phyloP scores from a whole-genome alignment of 306 rosid species.

The Cicer pinnatifidum region DNA sequence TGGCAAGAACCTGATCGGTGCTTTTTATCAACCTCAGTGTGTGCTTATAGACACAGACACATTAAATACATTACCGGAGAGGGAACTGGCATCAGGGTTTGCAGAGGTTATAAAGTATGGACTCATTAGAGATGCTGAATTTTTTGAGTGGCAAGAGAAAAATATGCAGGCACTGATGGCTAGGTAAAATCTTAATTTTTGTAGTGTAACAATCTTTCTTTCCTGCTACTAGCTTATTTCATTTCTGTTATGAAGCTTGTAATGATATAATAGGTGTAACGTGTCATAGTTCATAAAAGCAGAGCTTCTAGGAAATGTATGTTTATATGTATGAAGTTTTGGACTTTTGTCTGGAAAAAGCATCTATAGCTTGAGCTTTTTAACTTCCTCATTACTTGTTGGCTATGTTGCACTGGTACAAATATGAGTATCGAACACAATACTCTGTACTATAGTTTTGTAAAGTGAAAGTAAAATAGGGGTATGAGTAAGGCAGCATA shows the following conservation, averaged over 20 bases:
- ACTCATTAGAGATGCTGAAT: constrained; percentile 84
- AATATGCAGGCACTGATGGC: constrained; percentile 75
- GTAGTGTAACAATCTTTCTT: constrained; percentile 18
- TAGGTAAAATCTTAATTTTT: constrained; percentile 53
- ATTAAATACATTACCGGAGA: constrained; percentile 75
- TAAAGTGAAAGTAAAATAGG: neutral
- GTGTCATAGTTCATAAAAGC: constrained; percentile 29
- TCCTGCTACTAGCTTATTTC: constrained; percentile 1
- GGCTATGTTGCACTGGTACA: neutral
- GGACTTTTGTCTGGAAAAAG: constrained; percentile 18
- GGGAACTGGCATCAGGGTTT: constrained; percentile 91
- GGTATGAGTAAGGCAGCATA: neutral
- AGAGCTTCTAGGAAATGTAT: constrained; percentile 11
- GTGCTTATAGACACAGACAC: constrained; percentile 92
- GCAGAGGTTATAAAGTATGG: constrained; percentile 96
- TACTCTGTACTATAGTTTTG: neutral
- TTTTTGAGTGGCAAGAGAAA: constrained; percentile 97
- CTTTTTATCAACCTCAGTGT: constrained; percentile 93
- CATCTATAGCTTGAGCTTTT: constrained; percentile 17
- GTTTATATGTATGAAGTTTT: neutral
- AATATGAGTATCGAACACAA: neutral
- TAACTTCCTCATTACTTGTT: constrained; percentile 1
- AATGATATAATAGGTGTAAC: constrained; percentile 18
- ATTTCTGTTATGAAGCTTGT: constrained; percentile 33
- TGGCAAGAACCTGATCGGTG: constrained; percentile 95